Conservation (phyloP, 2,329 filamentous ascomycete species). For the Aspergillus alliaceus region DNA sequence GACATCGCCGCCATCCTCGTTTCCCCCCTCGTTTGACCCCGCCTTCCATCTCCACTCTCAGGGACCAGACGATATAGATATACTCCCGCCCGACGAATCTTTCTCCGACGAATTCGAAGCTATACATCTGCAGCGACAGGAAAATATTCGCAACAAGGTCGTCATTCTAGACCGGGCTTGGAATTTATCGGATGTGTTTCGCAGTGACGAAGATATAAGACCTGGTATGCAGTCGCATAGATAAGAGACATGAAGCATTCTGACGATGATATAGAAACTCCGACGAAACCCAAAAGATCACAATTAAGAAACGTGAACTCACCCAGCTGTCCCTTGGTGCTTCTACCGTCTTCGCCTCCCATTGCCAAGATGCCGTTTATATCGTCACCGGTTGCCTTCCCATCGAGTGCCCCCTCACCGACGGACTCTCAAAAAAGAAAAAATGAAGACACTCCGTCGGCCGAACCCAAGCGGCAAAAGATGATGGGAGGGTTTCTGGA, state of each 20-base stretch:
- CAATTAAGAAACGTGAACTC: conserved; percentile 13
- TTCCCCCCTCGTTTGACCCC: conserved; percentile 53
- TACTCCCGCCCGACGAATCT: conserved; percentile 27
- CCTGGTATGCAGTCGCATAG: conserved; percentile 25
- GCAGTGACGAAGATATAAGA: conserved; percentile 43
- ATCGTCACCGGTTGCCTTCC: conserved; percentile 39
- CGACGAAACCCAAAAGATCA: conserved; percentile 29
- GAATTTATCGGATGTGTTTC: conserved; percentile 44
- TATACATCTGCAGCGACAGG: conserved; percentile 32
- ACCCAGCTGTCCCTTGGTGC: conserved; percentile 13
- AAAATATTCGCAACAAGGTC: conserved; percentile 37
- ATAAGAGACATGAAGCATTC: not conserved
- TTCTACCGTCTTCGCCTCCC: conserved; percentile 37
- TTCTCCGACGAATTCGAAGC: conserved; percentile 44
- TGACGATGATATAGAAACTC: conserved; percentile 32
- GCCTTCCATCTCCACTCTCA: conserved; percentile 52
- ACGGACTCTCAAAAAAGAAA: conserved; percentile 42
- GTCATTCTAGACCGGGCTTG: conserved; percentile 46
- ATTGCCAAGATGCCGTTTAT: conserved; percentile 41
- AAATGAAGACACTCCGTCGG: conserved; percentile 28
- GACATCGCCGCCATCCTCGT: conserved; percentile 34
- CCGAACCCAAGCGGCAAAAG: conserved; percentile 41
- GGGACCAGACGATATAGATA: conserved; percentile 20
- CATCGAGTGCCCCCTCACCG: conserved; percentile 37
- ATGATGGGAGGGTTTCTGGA: conserved; percentile 44